Evolutionary conservation across 352 stramenopile species (phyloP).

Genomic region (Phytophthora chlamydospora): DNA sequence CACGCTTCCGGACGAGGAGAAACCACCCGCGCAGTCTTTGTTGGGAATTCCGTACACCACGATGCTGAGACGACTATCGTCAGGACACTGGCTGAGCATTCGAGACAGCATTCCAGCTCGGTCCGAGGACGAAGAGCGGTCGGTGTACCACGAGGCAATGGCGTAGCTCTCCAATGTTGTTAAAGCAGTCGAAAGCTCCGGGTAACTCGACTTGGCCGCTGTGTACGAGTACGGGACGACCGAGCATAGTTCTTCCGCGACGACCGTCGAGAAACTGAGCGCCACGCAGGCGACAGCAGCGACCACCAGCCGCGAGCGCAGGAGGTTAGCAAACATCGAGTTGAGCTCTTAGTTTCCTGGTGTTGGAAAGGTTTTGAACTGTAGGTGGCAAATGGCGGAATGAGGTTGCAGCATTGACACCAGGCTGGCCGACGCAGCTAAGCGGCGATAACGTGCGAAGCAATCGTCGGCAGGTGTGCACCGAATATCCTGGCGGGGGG

Average conservation of each 20-base stretch:
- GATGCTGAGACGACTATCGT: constrained; percentile 51
- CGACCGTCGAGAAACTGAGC: constrained; percentile 6
- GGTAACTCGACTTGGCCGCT: constrained; percentile 43
- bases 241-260: constrained; percentile 49
- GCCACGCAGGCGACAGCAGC: constrained; percentile 12
- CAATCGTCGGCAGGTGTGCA: constrained; percentile 6
- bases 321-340: constrained; percentile 20
- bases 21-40: constrained; percentile 68
- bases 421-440: background rate
- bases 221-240: constrained; percentile 48
- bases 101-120: constrained; percentile 32
- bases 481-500: constrained; percentile 11
- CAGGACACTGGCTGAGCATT: constrained; percentile 42
- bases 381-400: constrained; percentile 22
- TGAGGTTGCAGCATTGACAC: constrained; percentile 13
- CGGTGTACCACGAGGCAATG: constrained; percentile 72
- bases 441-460: background rate
- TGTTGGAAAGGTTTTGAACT: constrained; percentile 15
- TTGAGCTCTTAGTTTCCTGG: background rate
- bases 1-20: constrained; percentile 45
- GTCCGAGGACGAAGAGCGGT: constrained; percentile 43
- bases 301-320: constrained; percentile 12
- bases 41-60: constrained; percentile 78
- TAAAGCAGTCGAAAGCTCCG: constrained; percentile 51
- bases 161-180: constrained; percentile 53